Conservation (phyloP, 2,329 filamentous ascomycete genomes). For the Pestalotiopsis sp. region DNA sequence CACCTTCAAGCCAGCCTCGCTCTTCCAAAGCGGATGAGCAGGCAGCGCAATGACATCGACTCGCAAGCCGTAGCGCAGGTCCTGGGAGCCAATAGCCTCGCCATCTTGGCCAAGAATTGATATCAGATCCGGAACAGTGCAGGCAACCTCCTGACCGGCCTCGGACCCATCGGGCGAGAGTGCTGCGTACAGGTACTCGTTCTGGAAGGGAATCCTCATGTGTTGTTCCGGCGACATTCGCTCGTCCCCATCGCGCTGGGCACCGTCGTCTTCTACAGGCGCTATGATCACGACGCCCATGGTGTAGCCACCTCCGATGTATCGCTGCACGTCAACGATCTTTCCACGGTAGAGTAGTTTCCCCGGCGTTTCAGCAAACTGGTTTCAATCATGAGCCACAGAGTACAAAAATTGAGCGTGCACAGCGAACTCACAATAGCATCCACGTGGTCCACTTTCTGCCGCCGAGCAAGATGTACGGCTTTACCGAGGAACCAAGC, state of each 20-base stretch:
- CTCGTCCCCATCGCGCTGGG: no score
- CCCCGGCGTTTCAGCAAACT: not conserved
- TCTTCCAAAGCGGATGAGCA: constrained; percentile 10
- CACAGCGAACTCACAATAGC: not conserved
- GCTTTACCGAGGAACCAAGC: constrained; percentile 4
- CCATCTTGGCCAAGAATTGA: constrained; percentile 8
- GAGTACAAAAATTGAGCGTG: not conserved
- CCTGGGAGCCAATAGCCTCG: constrained; percentile 7
- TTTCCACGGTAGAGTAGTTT: constrained; percentile 3
- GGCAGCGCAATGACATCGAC: not conserved
- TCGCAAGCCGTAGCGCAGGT: constrained; percentile 3
- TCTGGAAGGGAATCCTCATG: constrained; percentile 7
- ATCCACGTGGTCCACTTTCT: not conserved
- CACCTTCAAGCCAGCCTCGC: not conserved
- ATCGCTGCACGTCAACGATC: not conserved
- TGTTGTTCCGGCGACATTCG: not conserved
- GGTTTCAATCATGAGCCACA: not conserved
- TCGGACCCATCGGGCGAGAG: not conserved
- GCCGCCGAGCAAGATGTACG: not conserved
- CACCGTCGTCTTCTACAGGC: not conserved
- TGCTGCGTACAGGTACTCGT: constrained; percentile 8
- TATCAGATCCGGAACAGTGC: constrained; percentile 8
- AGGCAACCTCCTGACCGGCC: not conserved
- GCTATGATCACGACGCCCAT: constrained; percentile 3
- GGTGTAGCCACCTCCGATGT: constrained; percentile 1